Evolutionary conservation across 371 early-diverging fungal species (phyloP), one percentile per base, ranked within the genome.

Genomic region (Entomophthora muscae): DNA sequence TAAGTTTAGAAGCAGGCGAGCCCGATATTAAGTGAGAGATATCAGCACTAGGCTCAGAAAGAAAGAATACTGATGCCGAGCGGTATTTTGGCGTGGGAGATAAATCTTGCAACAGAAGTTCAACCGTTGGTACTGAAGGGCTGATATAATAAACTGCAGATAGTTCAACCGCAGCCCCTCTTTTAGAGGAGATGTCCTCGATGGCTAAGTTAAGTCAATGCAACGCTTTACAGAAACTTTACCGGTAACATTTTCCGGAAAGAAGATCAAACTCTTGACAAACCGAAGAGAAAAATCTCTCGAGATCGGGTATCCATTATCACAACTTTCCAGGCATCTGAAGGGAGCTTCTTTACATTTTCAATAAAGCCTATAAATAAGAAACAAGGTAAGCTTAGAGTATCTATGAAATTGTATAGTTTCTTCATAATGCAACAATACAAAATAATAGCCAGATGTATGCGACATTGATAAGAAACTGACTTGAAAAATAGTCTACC

Each of bases 211-310:
- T 84, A 42, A 93, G 78, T 65, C 82, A 84, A 69, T 95, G 85
- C 63, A 84, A 80, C 74, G 70, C 70, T 76, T 29, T 31, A 7
- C 1, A 68, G 64, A 68, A 69, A 68, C 64, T 75, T 66, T 79
- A 86, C 88, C 74, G 32, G 88, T 88, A 58, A 97, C 93, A 66
- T 94, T 91, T 70, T 93, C 89, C n/a, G 68, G 95, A 92, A 27
- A 92, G 77, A 68, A 97, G 85, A 64, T 95, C 93, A 65, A 82
- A 82, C 88, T 90, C 91, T 74, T 89, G 89, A 72, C 91, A 88
- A 5, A 86, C 87, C 17, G 85, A 81, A 66, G 87, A 89, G n/a
- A 24, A 95, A 73, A 51, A 97, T 84, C 66, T 86, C 85, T 58
- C 89, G 73, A 22, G 96, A 80, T 33, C 82, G 78, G 33, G 80